Evolutionary conservation across 495 filamentous ascomycete genomes (phyloP), one percentile per base, ranked within the genome.

Genomic region (Aspergillus steynii): DNA sequence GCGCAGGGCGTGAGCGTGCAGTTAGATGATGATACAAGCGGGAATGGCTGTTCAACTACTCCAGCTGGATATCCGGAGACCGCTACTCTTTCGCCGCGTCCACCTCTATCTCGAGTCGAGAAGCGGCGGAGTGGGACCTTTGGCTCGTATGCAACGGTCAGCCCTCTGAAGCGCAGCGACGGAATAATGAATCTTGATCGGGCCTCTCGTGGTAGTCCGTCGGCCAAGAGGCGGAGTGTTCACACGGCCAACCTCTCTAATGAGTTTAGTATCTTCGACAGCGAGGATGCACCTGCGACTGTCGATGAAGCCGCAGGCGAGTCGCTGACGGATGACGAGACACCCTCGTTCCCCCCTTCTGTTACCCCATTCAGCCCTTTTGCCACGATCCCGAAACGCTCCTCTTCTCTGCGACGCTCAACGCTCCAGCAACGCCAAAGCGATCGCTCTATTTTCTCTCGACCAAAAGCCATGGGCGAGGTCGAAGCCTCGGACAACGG

Each of bases 141-240:
- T 55, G 75, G 71, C 26, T 68, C 77, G 12, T 76, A 82, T 34
- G 77, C 87, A 15, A 86, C 89, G 51, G 86, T 89, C 31, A 97
- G 94, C 70, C 95, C 95, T 0, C 76, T 99, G 50, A 98, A 98
- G 77, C 86, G 96, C 53, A 96, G 87, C 66, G 95, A 99, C 73
- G 88, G 90, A 5, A 88, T 89, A 14, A 95, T 96, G 90, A 90
- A 90, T 67, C 72, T 96, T 14, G 94, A 96, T 63, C 87, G 89
- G 53, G 77, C 86, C 15, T 85, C 81, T 60, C 78, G 88, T n/a
- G 91, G 88, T 42, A 96, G 90, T 65, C 92, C 93, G 2, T 88
- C 91, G 26, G 86, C 90, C 12, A 97, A 97, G 80, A 82, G 93
- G 50, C 85, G 93, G 60, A 96, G 92, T 70, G 75, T 94, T 42